A percentile compares a stretch with the other conserved stretches of the same genome.
phyloP scores from a whole-genome alignment of 2,329 filamentous ascomycete genomes.

The Biscogniauxia sp. region DNA sequence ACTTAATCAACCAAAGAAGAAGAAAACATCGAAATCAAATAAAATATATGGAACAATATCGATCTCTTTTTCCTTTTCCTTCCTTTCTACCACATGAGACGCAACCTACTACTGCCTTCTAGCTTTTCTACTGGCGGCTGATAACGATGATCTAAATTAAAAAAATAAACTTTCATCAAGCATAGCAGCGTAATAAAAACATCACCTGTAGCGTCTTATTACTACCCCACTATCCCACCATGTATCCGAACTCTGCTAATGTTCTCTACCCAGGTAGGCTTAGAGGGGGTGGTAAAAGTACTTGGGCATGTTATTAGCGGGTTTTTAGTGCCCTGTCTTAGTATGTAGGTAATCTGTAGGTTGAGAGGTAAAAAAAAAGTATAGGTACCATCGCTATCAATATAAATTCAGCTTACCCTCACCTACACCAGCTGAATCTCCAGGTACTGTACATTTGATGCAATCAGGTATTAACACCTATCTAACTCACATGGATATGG shows the following conservation, averaged over 20 bases:
- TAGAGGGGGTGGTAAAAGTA: too few relatives aligned
- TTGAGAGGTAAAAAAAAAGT: not conserved
- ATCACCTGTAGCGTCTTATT: slow-evolving; percentile 1
- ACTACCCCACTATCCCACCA: slow-evolving; percentile 1
- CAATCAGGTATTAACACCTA: not conserved
- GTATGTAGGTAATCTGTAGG: too few relatives aligned
- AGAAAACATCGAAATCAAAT: too few relatives aligned
- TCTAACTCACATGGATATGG: too few relatives aligned
- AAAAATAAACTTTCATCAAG: slow-evolving; percentile 2
- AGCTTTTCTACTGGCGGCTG: not conserved
- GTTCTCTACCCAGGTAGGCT: not conserved
- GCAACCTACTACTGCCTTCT: not conserved
- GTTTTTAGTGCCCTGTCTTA: too few relatives aligned
- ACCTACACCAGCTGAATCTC: not conserved
- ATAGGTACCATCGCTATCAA: not conserved
- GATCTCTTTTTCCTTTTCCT: too few relatives aligned
- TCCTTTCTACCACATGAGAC: not conserved
- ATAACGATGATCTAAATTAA: slow-evolving; percentile 7
- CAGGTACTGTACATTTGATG: not conserved
- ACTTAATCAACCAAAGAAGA: too few relatives aligned
- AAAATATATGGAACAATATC: too few relatives aligned
- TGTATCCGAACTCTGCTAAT: not conserved
- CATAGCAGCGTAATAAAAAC: slow-evolving; percentile 9
- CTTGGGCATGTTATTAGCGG: too few relatives aligned
- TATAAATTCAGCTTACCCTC: not conserved